These are phyloP conservation scores for Plasmopara viticola DNA, from an alignment of 352 stramenopile species.

Conservation along the genomic window DNA sequence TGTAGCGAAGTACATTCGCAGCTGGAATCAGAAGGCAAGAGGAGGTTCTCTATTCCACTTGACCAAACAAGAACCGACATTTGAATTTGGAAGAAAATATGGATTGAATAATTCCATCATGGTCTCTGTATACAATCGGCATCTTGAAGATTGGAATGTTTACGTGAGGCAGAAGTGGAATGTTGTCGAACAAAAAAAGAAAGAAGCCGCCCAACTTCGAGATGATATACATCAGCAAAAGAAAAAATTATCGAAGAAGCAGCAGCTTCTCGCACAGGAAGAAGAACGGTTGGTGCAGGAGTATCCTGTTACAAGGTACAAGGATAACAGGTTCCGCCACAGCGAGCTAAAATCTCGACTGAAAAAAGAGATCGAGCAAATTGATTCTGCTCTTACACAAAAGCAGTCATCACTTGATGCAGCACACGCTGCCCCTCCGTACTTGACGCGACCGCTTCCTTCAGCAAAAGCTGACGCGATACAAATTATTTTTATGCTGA, in stretches of 20 bases:
- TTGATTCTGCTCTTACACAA: not conserved
- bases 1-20: conserved; percentile 37
- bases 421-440: not conserved
- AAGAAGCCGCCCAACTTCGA: not conserved
- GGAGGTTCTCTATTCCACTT: conserved; percentile 35
- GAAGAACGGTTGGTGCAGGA: not conserved
- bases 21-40: conserved; percentile 17
- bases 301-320: too few relatives aligned
- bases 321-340: not conserved
- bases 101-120: conserved; percentile 12
- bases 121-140: conserved; percentile 5
- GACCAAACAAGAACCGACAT: conserved; percentile 29
- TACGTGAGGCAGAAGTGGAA: conserved; percentile 1
- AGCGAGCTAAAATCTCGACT: not conserved
- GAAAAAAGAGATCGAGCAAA: not conserved
- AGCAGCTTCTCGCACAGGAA: conserved; percentile 1
- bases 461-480: conserved; percentile 1
- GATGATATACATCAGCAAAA: not conserved
- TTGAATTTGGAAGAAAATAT: conserved; percentile 28
- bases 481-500: conserved; percentile 8
- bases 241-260: not conserved
- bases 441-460: conserved; percentile 3
- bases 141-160: conserved; percentile 14
- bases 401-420: not conserved
- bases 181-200: conserved; percentile 1